Evolutionary conservation across 306 rosid species (phyloP).

Genomic region (Quercus suber): DNA sequence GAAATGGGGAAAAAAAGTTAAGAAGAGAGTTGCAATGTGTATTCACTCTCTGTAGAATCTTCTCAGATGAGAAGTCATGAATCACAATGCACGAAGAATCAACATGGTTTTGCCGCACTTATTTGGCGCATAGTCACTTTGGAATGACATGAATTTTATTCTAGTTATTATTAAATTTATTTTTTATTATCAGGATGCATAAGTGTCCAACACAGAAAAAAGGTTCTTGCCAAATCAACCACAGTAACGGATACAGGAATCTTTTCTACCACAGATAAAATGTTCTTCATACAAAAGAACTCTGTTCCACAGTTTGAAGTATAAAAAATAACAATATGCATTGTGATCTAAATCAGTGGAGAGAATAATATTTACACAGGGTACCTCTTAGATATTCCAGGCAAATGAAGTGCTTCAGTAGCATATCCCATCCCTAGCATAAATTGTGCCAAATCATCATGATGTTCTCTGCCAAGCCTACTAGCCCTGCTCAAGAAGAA

Average conservation of each 20-base stretch:
- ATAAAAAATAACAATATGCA: neutral
- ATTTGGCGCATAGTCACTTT: neutral
- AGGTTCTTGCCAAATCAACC: neutral
- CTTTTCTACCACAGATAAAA: neutral
- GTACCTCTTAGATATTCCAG: slow-evolving; percentile 97
- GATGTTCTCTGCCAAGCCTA: slow-evolving; percentile 98
- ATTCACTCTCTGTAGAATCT: too few species aligned
- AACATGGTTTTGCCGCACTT: neutral
- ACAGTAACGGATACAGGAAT: neutral
- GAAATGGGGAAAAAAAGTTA: neutral
- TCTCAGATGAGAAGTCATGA: neutral
- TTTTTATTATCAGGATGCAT: neutral
- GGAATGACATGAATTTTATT: neutral
- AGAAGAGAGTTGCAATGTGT: neutral
- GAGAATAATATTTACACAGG: slow-evolving; percentile 9
- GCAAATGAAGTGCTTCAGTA: slow-evolving; percentile 93
- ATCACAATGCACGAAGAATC: neutral
- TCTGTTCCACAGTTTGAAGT: neutral
- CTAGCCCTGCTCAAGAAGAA: slow-evolving; percentile 77
- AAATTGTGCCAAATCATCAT: slow-evolving; percentile 96
- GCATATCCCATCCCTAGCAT: slow-evolving; percentile 99
- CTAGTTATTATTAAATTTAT: too few species aligned
- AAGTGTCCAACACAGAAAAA: neutral
- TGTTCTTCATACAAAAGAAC: neutral
- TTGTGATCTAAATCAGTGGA: neutral